Evolutionary conservation across 2,329 filamentous ascomycete species (phyloP), one percentile per base, ranked within the genome.

Genomic region (Xylariomycetidae sp.): DNA sequence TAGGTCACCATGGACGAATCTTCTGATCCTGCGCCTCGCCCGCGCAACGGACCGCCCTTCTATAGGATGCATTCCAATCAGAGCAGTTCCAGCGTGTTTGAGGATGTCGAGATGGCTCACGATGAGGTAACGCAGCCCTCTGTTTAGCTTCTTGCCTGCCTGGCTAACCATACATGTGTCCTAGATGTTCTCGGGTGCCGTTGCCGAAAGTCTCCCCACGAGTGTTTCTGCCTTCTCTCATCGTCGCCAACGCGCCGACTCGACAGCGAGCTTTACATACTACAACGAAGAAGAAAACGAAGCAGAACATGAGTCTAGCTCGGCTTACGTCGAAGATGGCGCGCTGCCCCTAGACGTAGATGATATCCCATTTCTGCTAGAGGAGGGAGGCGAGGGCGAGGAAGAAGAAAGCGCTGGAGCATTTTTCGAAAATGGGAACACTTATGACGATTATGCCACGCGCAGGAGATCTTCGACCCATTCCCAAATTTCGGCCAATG

Each of bases 21-120:
- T 16, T 46, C 45, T 16, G 37, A 17, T 28, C 44, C 44, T 38
- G 47, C 47, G 38, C 47, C 36, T 23, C 30, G 41, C 20, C 25
- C 36, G 29, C 49, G 46, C 39, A 37, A 30, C 26, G 42, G 38
- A 13, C 39, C 49, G 13, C 34, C 56, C 32, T 55, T 85, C 42
- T 86, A 87, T 59, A 70, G 81, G 34, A 69, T 82, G 35, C 70
- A 71, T 45, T 84, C 81, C 32, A 86, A 86, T 51, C 70, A 80
- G 50, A 88, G 84, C 63, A 79, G 73, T 61, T 71, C 81, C 22
- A 94, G 87, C 62, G 82, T 96, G 48, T 82, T 95, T 49, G 88
- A 88, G 47, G 88, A 95, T 61, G 89, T 97, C n/a, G 90, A 96
- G 59, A 97, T 98, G 92, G 90, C 92, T 14, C 88, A 94, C 32